Evolutionary conservation across 257 asterid species (phyloP).

Genomic region (Fraxinus americana): DNA sequence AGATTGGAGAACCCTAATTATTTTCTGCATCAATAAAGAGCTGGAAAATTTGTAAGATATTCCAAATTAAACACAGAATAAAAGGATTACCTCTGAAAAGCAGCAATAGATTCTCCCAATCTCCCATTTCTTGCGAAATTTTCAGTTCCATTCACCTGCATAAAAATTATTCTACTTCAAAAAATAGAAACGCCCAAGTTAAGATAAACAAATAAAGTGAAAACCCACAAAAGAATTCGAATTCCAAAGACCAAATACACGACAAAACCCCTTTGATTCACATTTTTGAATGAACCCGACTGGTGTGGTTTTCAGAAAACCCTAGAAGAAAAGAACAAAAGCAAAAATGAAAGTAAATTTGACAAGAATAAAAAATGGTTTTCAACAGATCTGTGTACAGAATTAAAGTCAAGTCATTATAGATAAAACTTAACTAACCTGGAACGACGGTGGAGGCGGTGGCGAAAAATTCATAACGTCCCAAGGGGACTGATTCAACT

Average conservation of each 20-base stretch:
- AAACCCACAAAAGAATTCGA: slow-evolving; percentile 22
- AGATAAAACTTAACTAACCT: slow-evolving; percentile 17
- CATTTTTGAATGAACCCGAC: slow-evolving; percentile 47
- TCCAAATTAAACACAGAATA: slow-evolving; percentile 19
- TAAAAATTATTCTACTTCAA: slow-evolving; percentile 26
- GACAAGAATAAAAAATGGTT: not conserved
- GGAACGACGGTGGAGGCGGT: slow-evolving; percentile 8
- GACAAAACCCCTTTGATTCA: slow-evolving; percentile 34
- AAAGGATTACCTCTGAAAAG: slow-evolving; percentile 42
- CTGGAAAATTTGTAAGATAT: slow-evolving; percentile 10
- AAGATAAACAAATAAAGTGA: slow-evolving; percentile 29
- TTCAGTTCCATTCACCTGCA: slow-evolving; percentile 44
- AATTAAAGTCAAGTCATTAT: not conserved
- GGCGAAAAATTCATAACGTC: slow-evolving; percentile 12
- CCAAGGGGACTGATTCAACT: slow-evolving; percentile 55
- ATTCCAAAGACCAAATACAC: slow-evolving; percentile 14
- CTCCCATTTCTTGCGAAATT: slow-evolving; percentile 36
- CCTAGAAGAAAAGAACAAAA: slow-evolving; percentile 44
- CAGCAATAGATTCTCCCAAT: slow-evolving; percentile 31
- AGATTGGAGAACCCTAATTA: slow-evolving; percentile 49
- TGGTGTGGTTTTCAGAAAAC: slow-evolving; percentile 40
- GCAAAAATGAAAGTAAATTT: slow-evolving; percentile 23
- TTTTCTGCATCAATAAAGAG: slow-evolving; percentile 11
- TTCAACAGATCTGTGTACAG: slow-evolving; percentile 8
- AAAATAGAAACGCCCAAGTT: slow-evolving; percentile 22